Conservation (phyloP, 148 eudicot genomes). For the Arctostaphylos glauca region DNA sequence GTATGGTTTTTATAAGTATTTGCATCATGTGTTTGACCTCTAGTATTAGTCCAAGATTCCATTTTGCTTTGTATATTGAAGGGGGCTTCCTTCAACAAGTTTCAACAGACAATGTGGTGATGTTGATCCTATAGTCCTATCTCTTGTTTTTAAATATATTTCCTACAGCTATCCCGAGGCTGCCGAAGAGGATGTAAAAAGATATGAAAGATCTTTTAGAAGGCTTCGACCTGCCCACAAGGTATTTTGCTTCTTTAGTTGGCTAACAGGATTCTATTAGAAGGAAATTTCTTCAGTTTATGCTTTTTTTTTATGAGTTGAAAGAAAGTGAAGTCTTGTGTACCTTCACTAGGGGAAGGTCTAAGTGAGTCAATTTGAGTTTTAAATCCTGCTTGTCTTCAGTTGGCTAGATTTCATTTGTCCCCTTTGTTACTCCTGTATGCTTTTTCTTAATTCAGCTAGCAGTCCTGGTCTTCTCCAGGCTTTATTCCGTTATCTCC, state of each 20-base stretch:
- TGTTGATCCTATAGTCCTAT: neutral
- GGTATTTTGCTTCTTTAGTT: slow-evolving; percentile 39
- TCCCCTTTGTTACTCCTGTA: neutral
- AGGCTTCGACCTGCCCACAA: slow-evolving; percentile 80
- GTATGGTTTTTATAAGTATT: neutral
- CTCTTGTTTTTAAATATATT: slow-evolving; percentile 11
- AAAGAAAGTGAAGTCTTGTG: neutral
- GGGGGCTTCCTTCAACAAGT: slow-evolving; percentile 2
- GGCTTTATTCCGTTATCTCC: neutral
- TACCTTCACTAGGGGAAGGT: neutral
- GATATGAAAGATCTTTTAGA: slow-evolving; percentile 71
- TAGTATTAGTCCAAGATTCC: neutral
- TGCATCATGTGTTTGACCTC: neutral
- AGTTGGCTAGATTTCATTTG: neutral
- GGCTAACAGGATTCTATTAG: neutral
- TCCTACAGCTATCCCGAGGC: slow-evolving; percentile 82
- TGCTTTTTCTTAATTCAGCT: neutral
- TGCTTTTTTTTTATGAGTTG: neutral
- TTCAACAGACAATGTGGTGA: neutral
- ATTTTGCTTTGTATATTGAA: neutral
- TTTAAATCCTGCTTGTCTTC: neutral
- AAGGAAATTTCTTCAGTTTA: neutral
- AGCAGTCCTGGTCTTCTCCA: neutral
- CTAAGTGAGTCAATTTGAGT: neutral
- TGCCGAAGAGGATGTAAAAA: slow-evolving; percentile 78